These are phyloP conservation scores for Leishmania major DNA, from an alignment of 208 protist species.

Conservation along the genomic window DNA sequence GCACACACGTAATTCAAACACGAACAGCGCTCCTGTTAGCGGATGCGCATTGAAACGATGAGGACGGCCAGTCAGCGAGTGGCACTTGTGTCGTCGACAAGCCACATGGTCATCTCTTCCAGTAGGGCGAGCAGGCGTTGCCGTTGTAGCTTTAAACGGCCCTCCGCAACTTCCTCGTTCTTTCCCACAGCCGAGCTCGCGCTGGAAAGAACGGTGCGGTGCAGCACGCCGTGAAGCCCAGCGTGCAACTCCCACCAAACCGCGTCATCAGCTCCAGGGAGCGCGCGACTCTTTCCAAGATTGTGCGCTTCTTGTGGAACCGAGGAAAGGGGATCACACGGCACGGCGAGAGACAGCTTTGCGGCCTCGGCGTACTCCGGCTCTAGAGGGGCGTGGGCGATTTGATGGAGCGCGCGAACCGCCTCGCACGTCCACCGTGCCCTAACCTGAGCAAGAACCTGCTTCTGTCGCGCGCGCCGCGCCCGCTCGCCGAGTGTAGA, in stretches of 20 bases:
- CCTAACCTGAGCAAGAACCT: not conserved
- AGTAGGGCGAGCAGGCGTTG: conserved; percentile 8
- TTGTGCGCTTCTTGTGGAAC: not conserved
- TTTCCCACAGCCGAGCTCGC: not conserved
- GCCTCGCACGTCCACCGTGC: conserved; percentile 13
- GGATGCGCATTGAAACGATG: not conserved
- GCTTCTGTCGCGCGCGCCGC: not conserved
- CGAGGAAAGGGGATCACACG: not conserved
- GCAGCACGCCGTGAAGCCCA: not conserved
- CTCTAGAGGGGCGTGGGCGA: conserved; percentile 5
- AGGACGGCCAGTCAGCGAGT: not conserved
- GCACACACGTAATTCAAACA: not conserved
- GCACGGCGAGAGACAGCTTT: not conserved
- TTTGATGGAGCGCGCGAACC: not conserved
- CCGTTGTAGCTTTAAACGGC: conserved; percentile 16
- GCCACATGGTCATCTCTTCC: not conserved
- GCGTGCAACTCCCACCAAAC: not conserved
- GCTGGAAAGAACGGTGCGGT: not conserved
- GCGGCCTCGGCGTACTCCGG: not conserved
- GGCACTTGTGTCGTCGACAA: not conserved
- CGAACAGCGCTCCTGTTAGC: too few species aligned
- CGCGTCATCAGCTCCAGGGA: not conserved
- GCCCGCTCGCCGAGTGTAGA: not conserved
- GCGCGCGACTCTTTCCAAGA: not conserved
- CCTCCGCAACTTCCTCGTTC: not conserved